Base-by-base conservation (phyloP, 331 rosid genomes). In the Spiraea crenata region DNA sequence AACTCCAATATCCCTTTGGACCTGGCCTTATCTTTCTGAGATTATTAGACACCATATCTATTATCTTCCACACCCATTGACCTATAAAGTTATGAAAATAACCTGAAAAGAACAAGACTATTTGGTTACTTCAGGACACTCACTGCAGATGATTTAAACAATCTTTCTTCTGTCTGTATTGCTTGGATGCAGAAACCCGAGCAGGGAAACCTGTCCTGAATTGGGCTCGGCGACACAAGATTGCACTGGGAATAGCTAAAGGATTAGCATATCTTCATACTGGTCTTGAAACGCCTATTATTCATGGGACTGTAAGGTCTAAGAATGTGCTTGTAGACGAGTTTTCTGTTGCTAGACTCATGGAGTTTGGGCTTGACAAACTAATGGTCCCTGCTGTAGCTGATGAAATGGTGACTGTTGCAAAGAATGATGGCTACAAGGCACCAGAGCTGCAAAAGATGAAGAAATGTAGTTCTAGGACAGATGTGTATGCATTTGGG, bases 181-280 rank as follows among this genome's bases (percentile, higher is more conserved):
- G 61, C 67, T 76, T 82, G 77, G 54, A 37, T 75, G 64, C 92
- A 95, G 98, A 89, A 73, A 55, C 82, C 42, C 91, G 87, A 84
- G 86, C 83, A 8, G 99, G 98, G 65, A 91, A 88, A 56, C 96
- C 96, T 37, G 92, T 89, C 81, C 76, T 95, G 84, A 95, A 86
- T 83, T 95, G 99, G 99, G 92, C 93, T 6, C 83, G 99, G 75
- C 81, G 98, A 70, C 99, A 95, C 85, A 91, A 86, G 81, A 91
- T 95, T 74, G 96, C 96, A 4, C 64, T 91, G 74, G 90, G 99
- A 4, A 82, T 95, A 71, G 99, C 99, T 5, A 81, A 87, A 73
- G 99, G 99, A 52, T 89, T 95, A 66, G 92, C 96, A 4, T 87
- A 76, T 84, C 99, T 95, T 82, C 98, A 95, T 35, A 82, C 92